Percentiles rank a stretch among this genome's conserved stretches.
These are phyloP conservation scores for Phytopythium sindhum DNA, from an alignment of 352 stramenopile species.

Conservation along the genomic window DNA sequence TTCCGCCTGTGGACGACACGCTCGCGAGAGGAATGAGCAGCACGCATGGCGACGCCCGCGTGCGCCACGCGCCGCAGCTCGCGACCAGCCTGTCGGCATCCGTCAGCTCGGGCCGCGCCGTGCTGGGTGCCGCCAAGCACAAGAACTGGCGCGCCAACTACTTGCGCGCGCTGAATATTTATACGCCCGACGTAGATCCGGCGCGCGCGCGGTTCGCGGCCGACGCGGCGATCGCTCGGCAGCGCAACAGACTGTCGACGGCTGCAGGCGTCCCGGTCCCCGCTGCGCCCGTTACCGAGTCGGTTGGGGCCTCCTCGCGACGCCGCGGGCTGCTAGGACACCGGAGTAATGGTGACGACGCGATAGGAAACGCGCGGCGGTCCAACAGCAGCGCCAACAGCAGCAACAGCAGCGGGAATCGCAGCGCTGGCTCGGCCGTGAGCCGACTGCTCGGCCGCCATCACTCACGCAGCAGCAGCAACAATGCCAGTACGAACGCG, in stretches of 20 bases:
- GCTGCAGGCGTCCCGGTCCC: not conserved
- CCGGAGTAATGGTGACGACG: not conserved
- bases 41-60: not conserved
- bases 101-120: constrained; percentile 18
- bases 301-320: not conserved
- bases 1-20: not conserved
- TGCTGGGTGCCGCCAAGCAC: constrained; percentile 25
- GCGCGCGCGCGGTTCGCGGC: constrained; percentile 13
- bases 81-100: constrained; percentile 10
- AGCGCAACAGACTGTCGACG: not conserved
- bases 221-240: constrained; percentile 2
- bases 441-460: constrained; percentile 5
- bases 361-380: not conserved
- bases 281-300: not conserved
- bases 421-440: constrained; percentile 8
- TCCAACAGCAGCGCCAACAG: not conserved
- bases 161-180: constrained; percentile 73
- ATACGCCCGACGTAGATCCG: constrained; percentile 35
- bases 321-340: not conserved
- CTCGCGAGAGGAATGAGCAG: not conserved
- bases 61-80: not conserved
- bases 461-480: constrained; percentile 9
- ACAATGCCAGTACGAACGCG: constrained; percentile 5
- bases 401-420: constrained; percentile 6
- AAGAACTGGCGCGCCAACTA: constrained; percentile 81